phyloP scores from a whole-genome alignment of 2,329 filamentous ascomycete species.

The Beauveria asiatica region DNA sequence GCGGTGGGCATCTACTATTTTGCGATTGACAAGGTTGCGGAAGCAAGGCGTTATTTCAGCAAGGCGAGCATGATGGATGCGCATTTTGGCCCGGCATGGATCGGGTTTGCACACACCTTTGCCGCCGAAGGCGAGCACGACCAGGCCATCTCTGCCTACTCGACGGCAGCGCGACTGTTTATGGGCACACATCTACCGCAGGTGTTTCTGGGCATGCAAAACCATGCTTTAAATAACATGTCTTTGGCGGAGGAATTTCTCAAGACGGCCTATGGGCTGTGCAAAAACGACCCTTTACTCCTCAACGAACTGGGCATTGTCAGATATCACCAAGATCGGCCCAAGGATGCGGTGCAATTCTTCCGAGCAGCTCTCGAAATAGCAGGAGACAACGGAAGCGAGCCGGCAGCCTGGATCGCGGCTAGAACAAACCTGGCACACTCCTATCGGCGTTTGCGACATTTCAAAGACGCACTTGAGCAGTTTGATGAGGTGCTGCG shows the following conservation, averaged over 20 bases:
- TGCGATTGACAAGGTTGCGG: conserved; percentile 77
- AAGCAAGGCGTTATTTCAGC: conserved; percentile 91
- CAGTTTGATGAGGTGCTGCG: conserved; percentile 85
- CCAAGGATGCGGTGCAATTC: conserved; percentile 64
- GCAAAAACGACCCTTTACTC: conserved; percentile 77
- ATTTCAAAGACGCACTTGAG: conserved; percentile 61
- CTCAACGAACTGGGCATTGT: conserved; percentile 95
- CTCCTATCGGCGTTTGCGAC: conserved; percentile 64
- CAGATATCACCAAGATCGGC: conserved; percentile 82
- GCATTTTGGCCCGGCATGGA: conserved; percentile 96
- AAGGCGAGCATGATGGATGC: conserved; percentile 97
- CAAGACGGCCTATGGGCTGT: conserved; percentile 76
- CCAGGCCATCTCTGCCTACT: conserved; percentile 95
- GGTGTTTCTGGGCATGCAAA: conserved; percentile 96
- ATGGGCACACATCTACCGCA: conserved; percentile 95
- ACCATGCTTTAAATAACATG: conserved; percentile 93
- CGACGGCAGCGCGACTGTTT: conserved; percentile 86
- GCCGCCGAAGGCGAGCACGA: conserved; percentile 96
- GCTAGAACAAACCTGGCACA: conserved; percentile 86
- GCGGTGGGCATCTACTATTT: conserved; percentile 96
- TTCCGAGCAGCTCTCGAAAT: conserved; percentile 72
- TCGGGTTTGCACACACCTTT: conserved; percentile 97
- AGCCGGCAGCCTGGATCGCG: conserved; percentile 72
- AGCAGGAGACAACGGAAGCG: conserved; percentile 71
- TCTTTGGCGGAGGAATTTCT: conserved; percentile 89